Conservation (phyloP, 805 yeast species). For the Kazachstania martiniae region DNA sequence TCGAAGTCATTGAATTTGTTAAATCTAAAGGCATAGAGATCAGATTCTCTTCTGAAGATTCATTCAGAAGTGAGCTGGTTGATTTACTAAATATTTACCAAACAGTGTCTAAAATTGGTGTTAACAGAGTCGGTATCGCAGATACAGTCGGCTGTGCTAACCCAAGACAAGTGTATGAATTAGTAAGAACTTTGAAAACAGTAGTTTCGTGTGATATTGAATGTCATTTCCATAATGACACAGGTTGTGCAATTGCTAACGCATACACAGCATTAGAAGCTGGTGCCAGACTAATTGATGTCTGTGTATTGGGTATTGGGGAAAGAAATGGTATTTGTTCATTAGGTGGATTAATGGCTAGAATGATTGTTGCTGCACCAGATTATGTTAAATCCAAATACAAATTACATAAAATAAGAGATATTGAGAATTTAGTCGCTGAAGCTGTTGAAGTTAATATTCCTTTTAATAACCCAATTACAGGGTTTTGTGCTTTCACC, state of each 20-base stretch:
- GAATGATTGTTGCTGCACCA: constrained; percentile 98
- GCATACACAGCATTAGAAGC: constrained; percentile 98
- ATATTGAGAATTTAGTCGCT: constrained; percentile 89
- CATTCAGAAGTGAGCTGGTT: constrained; percentile 92
- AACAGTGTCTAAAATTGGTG: constrained; percentile 95
- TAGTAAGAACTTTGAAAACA: constrained; percentile 83
- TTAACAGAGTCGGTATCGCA: constrained; percentile 97
- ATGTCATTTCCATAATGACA: constrained; percentile 97
- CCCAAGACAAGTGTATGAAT: constrained; percentile 97
- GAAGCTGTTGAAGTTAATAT: constrained; percentile 95
- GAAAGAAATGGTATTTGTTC: constrained; percentile 98
- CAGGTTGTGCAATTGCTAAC: constrained; percentile 98
- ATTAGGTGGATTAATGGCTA: constrained; percentile 95
- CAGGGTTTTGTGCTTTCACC: constrained; percentile 98
- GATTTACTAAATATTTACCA: constrained; percentile 91
- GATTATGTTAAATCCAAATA: constrained; percentile 91
- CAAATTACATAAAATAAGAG: constrained; percentile 91
- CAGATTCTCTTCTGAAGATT: constrained; percentile 93
- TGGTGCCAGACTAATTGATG: constrained; percentile 92
- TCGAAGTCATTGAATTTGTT: constrained; percentile 95
- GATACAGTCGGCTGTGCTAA: constrained; percentile 99
- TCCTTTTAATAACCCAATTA: constrained; percentile 97
- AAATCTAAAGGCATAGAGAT: constrained; percentile 94
- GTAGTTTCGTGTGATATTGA: constrained; percentile 96
- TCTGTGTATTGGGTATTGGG: constrained; percentile 93